Evolutionary conservation across 192 early-diverging fungal genomes (phyloP), one percentile per base, ranked within the genome.

Genomic region (Backusella parvicylindrica): DNA sequence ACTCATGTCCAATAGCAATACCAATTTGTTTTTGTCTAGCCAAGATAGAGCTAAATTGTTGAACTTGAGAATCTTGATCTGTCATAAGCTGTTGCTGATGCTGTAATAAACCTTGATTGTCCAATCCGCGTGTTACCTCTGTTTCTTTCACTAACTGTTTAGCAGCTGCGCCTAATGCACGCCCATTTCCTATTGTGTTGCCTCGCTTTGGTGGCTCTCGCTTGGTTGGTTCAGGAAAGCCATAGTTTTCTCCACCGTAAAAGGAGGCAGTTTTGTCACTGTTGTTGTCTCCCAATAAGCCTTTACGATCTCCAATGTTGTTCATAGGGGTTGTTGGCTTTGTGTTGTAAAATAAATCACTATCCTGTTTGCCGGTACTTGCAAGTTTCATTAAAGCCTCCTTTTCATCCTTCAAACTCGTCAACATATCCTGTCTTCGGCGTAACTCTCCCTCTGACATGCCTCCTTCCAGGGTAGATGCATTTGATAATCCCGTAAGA

Each of bases 21-120:
- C 96, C 96, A 81, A 99, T 88, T 74, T 97, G 89, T 73, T 90
- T 89, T 78, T 99, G 97, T 50, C 96, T 86, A 49, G 84, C 83
- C 69, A 99, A 74, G 30, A 97, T 90, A 18, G 86, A 73, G 31
- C 88, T 89, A 37, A 99, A 89, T n/a, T 91, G 86, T 8, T 90
- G 87, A 5, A 96, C 89, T 69, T 89, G 86, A 31, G 81, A 77
- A 73, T 99, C 97, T 74, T 99, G 97, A 69, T 91, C 87, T 23
- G 83, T 75, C 93, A 99, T 95, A 49, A 89, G 80, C 32, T 91
- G 82, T 40, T 86, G 79, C 76, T 99, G 97, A 47, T 96, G 80
- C 21, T 89, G 77, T 40, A 98, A 66, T 9, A 99, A 76, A 0
- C 89, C 92, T 28, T 87, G 81, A 66, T 92, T 95, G 70, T 94